Base-by-base conservation (phyloP, 768 basidiomycete species). In the Strobilomyces dryophilus region DNA sequence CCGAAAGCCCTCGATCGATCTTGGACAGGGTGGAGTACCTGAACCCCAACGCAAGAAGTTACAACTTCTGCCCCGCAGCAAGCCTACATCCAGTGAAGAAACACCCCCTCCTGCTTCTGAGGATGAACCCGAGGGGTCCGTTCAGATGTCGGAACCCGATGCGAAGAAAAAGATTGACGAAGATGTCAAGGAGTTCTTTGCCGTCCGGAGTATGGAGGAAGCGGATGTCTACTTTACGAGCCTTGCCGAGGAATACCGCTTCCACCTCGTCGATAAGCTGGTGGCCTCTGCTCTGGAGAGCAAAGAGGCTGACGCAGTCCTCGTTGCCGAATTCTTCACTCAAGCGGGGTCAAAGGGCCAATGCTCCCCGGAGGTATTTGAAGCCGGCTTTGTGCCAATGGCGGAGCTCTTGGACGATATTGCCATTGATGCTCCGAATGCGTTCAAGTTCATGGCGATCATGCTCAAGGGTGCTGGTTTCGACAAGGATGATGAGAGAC, bases 381-480 rank as follows among this genome's bases (percentile, higher is more conserved):
- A 92, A 71, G 79, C 85, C 53, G 91, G 92, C 14, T 84, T 95
- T 67, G 65, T 65, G 43, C 76, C 79, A 1, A 76, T 82, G 47
- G 82, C 85, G 26, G 90, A 92, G 70, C 71, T 85, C 51, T 77
- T 98, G 61, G 92, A 93, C 62, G 94, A 98, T 65, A 80, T 94
- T 53, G 85, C 87, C 29, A 85, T 94, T 60, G 94, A 98, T 67
- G 89, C 88, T 43, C 95, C 95, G 9, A 86, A 85, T 63, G 95
- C 93, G 0, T 86, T 87, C 73, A 68, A 78, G 40, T 80, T 85
- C 53, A 84, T 92, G 67, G 89, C 84, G 12, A 74, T 81, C 54
- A 82, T 95, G 74, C 70, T 95, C 52, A 84, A 80, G 66, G 85
- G 83, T 31, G 80, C 86, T 17, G 77, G 76, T 26, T 70, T 94